Base-by-base conservation (phyloP, 176 grass and related monocot species). In the Triticum urartu region DNA sequence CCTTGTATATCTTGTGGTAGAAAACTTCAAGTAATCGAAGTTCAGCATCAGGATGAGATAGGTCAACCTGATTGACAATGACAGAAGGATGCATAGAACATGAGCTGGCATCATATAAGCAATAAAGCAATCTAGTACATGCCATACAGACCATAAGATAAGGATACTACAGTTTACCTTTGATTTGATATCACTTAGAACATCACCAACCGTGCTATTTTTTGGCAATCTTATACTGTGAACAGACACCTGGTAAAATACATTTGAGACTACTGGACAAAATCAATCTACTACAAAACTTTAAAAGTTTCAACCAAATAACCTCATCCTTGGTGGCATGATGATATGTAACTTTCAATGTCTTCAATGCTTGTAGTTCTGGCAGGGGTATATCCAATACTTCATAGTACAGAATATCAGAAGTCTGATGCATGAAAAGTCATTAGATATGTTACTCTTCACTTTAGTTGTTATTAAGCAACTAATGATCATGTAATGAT, bases 1-100 rank as follows among this genome's bases (percentile, higher is more conserved):
- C 97, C 97, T 99, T 99, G 79, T 99, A 99, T 86, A 99, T 99
- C 86, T 99, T 99, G 89, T 99, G 92, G 91, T 99, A 94, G 42
- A 97, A 99, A 74, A 99, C 97, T 88, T 99, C 97, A 87, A 99
- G 94, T 69, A 99, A 81, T 84, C 97, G 91, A 50, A 99, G 92
- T 68, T 99, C 97, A 72, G 90, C 92, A 91, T 93, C 84, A 5
- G 92, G 89, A 84, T 88, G 89, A 76, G 97, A 97, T 4, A 93
- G 83, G 73, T 97, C 97, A 80, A 97, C 97, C 97, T 97, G 85
- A 60, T 82, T 43, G 71, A 77, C 32, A 73, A 84, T 15, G 21
- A 35, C n/a, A 80, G n/a, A 89, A n/a, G 58, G 64, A 82, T n/a
- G 58, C 22, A 62, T 4, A 83, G 25, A 67, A 65, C 40, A 85